These are phyloP conservation scores for Paramecium tetraurelia DNA, from an alignment of 73 alveolate species.

Conservation along the genomic window DNA sequence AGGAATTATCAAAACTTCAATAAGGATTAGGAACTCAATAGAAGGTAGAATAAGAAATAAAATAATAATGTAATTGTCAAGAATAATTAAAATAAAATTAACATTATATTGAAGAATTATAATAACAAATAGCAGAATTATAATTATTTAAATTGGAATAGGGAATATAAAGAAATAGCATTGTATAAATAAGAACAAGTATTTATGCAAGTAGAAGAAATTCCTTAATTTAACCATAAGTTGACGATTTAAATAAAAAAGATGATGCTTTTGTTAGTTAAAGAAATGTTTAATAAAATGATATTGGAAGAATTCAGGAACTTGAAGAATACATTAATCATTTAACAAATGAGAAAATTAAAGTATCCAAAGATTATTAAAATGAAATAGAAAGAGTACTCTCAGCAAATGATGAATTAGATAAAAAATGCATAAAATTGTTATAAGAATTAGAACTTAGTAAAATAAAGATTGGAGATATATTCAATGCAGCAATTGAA, in stretches of 20 bases:
- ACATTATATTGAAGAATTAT: neutral
- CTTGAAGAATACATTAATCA: neutral
- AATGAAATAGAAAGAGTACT: neutral
- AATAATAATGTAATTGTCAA: neutral
- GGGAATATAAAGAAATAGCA: neutral
- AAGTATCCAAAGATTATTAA: neutral
- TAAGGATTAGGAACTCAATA: neutral
- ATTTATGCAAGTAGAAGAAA: neutral
- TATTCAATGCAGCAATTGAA: neutral
- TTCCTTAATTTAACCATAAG: neutral
- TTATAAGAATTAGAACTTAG: neutral
- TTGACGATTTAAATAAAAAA: neutral
- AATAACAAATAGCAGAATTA: slow-evolving; percentile 1
- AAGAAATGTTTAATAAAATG: neutral
- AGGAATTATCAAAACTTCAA: neutral
- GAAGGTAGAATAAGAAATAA: neutral
- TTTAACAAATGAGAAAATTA: neutral
- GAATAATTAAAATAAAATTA: neutral
- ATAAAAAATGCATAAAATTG: neutral
- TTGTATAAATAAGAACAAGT: neutral
- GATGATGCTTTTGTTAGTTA: neutral
- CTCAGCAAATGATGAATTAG: neutral
- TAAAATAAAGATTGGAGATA: neutral
- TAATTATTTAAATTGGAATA: neutral
- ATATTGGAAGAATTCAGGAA: neutral